These are phyloP conservation scores for Stygiomarasmius scandens DNA, from an alignment of 1,284 basidiomycete species.

Conservation along the genomic window DNA sequence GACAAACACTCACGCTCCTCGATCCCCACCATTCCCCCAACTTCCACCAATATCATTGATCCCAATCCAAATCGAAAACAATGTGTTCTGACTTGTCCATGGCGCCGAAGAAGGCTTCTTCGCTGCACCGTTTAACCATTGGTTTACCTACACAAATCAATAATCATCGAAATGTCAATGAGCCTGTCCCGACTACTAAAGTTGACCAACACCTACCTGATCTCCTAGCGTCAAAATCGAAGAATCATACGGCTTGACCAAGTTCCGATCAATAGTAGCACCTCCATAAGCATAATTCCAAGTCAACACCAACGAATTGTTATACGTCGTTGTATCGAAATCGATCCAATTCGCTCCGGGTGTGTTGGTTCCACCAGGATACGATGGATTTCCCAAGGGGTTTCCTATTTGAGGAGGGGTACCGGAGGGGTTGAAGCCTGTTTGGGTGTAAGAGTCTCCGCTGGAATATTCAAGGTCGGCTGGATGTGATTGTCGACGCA, in stretches of 20 bases:
- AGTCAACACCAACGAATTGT: conserved; percentile 53
- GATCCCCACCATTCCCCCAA: conserved; percentile 47
- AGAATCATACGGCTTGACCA: conserved; percentile 52
- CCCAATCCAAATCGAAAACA: conserved; percentile 65
- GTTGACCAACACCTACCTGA: conserved; percentile 29
- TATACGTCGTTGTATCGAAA: conserved; percentile 49
- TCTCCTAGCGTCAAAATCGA: conserved; percentile 55
- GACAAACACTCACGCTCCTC: conserved; percentile 43
- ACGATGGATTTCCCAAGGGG: conserved; percentile 60
- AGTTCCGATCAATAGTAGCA: conserved; percentile 56
- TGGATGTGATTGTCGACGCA: background rate
- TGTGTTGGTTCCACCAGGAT: conserved; percentile 58
- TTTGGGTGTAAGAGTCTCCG: conserved; percentile 63
- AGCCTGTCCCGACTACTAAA: no score
- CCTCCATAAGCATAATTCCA: conserved; percentile 67
- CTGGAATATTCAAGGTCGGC: conserved; percentile 27
- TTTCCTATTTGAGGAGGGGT: conserved; percentile 48
- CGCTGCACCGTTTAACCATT: conserved; percentile 47
- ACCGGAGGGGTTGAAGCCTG: conserved; percentile 46
- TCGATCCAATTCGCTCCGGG: conserved; percentile 65
- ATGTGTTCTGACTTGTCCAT: conserved; percentile 52
- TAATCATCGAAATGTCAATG: no score
- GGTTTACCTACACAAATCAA: conserved; percentile 35
- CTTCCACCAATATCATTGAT: conserved; percentile 65
- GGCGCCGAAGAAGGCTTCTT: conserved; percentile 48